A percentile compares a stretch with the other conserved stretches of the same genome.
phyloP scores from a whole-genome alignment of 176 grass and related monocot genomes.

The Triticum dicoccoides region DNA sequence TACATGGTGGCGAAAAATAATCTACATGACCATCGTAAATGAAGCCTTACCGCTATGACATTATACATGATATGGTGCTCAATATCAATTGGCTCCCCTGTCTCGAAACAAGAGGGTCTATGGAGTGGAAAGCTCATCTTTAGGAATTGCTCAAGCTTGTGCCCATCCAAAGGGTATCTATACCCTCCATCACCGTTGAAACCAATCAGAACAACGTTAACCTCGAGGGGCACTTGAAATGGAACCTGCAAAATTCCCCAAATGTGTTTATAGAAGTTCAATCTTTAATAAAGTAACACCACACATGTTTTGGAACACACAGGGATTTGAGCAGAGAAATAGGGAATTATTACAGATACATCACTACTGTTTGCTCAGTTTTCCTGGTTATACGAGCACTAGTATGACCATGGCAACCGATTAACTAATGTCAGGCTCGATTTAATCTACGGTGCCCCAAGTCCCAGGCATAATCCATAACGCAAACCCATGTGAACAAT shows the following conservation, averaged over 20 bases:
- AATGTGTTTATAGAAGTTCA: slow-evolving; percentile 7
- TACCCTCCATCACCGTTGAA: slow-evolving; percentile 94
- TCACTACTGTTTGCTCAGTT: neutral
- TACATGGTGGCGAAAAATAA: slow-evolving; percentile 7
- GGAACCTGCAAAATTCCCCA: slow-evolving; percentile 69
- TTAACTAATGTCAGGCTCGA: neutral
- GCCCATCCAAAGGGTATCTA: slow-evolving; percentile 75
- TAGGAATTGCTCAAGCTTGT: slow-evolving; percentile 82
- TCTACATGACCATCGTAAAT: slow-evolving; percentile 6
- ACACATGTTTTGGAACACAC: neutral
- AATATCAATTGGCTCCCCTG: slow-evolving; percentile 96
- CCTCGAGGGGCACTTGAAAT: slow-evolving; percentile 98
- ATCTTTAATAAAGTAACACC: neutral
- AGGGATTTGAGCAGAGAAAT: neutral
- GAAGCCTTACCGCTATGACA: slow-evolving; percentile 72
- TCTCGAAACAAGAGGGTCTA: slow-evolving; percentile 92
- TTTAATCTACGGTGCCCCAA: neutral
- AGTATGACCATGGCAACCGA: neutral
- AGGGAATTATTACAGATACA: neutral
- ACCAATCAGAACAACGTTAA: slow-evolving; percentile 94
- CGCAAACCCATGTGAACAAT: neutral
- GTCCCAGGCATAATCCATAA: slow-evolving; percentile 19
- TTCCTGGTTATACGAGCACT: neutral
- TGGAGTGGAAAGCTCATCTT: slow-evolving; percentile 86
- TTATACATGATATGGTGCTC: slow-evolving; percentile 97